Conservation (phyloP, 2,329 filamentous ascomycete species). For the Ceratocystis eucalypticola region DNA sequence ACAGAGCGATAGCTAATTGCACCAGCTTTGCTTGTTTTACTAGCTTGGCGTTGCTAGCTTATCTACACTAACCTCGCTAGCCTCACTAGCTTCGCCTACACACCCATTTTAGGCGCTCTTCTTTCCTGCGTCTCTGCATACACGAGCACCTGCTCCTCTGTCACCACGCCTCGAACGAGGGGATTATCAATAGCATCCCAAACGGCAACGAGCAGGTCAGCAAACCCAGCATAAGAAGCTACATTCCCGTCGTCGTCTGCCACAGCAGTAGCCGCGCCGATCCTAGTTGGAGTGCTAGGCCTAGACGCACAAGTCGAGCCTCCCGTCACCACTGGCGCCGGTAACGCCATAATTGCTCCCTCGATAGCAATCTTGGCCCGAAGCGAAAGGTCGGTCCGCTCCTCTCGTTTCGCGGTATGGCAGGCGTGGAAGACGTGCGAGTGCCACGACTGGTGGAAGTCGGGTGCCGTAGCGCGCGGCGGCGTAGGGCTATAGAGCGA, state of each 20-base stretch:
- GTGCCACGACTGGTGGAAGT: conserved; percentile 1
- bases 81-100: neutral
- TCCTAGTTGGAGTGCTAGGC: neutral
- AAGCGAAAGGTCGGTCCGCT: conserved; percentile 6
- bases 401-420: conserved; percentile 10
- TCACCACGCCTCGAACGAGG: conserved; percentile 12
- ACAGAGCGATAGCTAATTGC: no score
- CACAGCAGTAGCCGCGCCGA: neutral
- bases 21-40: no score
- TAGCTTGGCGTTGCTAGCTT: no score
- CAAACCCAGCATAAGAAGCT: neutral
- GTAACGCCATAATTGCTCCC: conserved; percentile 11
- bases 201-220: conserved; percentile 8
- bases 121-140: conserved; percentile 4
- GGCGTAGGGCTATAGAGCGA: neutral
- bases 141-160: conserved; percentile 12
- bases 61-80: neutral
- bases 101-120: conserved; percentile 2
- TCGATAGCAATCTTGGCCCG: conserved; percentile 13
- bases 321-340: neutral
- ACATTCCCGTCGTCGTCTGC: neutral
- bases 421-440: conserved; percentile 9
- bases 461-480: neutral
- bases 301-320: neutral
- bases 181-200: conserved; percentile 16